A percentile compares a stretch with the other conserved stretches of the same genome.
These are phyloP conservation scores for Taiwanofungus camphoratus DNA, from an alignment of 1,284 basidiomycete genomes.

Conservation along the genomic window DNA sequence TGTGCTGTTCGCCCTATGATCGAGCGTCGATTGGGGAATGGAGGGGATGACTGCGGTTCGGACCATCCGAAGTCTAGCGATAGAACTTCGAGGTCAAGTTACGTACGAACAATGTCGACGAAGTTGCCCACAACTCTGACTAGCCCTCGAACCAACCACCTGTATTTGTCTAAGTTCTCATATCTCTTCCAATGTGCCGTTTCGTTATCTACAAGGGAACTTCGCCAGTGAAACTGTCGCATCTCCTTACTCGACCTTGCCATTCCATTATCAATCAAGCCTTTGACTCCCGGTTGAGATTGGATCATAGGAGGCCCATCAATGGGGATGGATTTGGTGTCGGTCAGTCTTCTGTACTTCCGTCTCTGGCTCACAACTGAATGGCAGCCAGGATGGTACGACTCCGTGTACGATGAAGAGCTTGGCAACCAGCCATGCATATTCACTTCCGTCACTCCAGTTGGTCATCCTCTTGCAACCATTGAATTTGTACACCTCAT, in stretches of 20 bases:
- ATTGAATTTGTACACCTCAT: too few species aligned
- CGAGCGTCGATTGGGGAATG: too few species aligned
- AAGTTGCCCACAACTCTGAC: too few species aligned
- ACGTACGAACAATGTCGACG: too few species aligned
- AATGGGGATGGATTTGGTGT: constrained; percentile 98
- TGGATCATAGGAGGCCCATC: constrained; percentile 79
- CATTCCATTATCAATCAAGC: constrained; percentile 97
- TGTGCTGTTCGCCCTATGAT: background rate
- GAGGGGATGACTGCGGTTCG: too few species aligned
- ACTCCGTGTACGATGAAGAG: constrained; percentile 72
- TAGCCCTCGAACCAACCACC: constrained; percentile 5
- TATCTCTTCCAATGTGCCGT: constrained; percentile 60
- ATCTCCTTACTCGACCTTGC: constrained; percentile 86
- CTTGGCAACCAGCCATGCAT: constrained; percentile 87
- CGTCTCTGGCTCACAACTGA: background rate
- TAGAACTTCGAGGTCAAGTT: too few species aligned
- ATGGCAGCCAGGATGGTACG: constrained; percentile 69
- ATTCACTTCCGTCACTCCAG: constrained; percentile 94
- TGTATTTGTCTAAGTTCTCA: background rate
- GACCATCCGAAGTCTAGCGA: too few species aligned
- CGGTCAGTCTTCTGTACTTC: constrained; percentile 50
- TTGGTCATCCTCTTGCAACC: constrained; percentile 34
- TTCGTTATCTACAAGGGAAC: constrained; percentile 91
- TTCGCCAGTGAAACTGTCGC: constrained; percentile 81
- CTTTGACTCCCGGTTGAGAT: constrained; percentile 82